phyloP scores from a whole-genome alignment of 345 rosid genomes.

The Angophora floribunda region DNA sequence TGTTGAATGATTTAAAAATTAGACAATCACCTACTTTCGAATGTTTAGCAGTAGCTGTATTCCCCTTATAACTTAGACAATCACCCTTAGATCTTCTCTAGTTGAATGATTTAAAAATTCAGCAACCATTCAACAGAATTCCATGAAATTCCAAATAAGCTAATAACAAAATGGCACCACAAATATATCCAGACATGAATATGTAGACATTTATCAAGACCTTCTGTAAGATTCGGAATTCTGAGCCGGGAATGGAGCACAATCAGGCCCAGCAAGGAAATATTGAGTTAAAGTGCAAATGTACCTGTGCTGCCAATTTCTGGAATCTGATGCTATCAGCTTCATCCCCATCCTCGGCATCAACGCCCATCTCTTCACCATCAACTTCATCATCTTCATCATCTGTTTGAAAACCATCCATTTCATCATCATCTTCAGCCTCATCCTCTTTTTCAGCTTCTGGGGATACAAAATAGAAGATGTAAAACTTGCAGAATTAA shows the following conservation, averaged over 20 bases:
- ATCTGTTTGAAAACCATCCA: constrained; percentile 88
- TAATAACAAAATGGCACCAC: background rate
- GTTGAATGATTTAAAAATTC: background rate
- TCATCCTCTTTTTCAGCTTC: constrained; percentile 86
- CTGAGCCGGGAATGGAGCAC: background rate
- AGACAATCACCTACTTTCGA: background rate
- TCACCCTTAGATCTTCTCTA: background rate
- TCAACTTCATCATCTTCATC: constrained; percentile 84
- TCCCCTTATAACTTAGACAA: background rate
- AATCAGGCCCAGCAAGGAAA: background rate
- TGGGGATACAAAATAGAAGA: constrained; percentile 5
- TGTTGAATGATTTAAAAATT: no score
- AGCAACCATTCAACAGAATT: background rate
- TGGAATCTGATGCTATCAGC: constrained; percentile 70
- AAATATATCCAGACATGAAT: background rate
- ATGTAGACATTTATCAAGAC: background rate
- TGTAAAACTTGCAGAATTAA: background rate
- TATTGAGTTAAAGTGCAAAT: background rate
- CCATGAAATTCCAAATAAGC: background rate
- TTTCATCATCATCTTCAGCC: constrained; percentile 81
- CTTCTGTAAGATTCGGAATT: background rate
- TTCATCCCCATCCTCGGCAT: constrained; percentile 94
- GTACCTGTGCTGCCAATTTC: constrained; percentile 90
- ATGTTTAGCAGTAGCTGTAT: background rate
- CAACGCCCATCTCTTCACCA: constrained; percentile 96